Evolutionary conservation across 805 yeast genomes (phyloP).

Genomic region (Maudiozyma bulderi): DNA sequence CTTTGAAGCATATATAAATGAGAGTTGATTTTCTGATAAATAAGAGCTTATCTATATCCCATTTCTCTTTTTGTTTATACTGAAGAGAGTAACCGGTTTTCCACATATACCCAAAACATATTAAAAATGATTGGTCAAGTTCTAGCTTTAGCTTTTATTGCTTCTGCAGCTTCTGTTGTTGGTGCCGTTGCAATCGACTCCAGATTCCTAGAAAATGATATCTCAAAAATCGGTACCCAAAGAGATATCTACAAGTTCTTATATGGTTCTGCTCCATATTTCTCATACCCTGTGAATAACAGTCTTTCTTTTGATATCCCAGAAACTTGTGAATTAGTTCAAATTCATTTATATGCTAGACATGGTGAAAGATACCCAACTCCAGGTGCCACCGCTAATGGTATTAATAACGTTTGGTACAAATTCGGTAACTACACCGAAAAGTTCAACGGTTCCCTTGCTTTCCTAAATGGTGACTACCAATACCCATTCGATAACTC

Average conservation of each 20-base stretch:
- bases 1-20: no score
- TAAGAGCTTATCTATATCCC: no score
- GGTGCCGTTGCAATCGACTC: conserved; percentile 56
- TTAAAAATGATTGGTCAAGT: not conserved
- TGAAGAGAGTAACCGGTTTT: not conserved
- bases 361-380: conserved; percentile 77
- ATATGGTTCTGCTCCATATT: conserved; percentile 52
- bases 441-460: conserved; percentile 39
- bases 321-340: conserved; percentile 42
- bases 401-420: conserved; percentile 26
- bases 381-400: conserved; percentile 28
- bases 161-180: conserved; percentile 24
- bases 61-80: no score
- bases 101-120: not conserved
- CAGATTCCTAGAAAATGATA: conserved; percentile 53
- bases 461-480: conserved; percentile 36
- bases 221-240: conserved; percentile 13
- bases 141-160: not conserved
- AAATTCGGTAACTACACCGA: conserved; percentile 21
- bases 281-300: conserved; percentile 38
- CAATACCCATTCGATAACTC: conserved; percentile 35
- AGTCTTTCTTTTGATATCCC: conserved; percentile 45
- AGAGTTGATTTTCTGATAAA: no score
- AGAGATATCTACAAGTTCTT: conserved; percentile 37
- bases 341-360: conserved; percentile 61